These are phyloP conservation scores for Tubosaeta sp. DNA, from an alignment of 768 basidiomycete species.

Conservation along the genomic window DNA sequence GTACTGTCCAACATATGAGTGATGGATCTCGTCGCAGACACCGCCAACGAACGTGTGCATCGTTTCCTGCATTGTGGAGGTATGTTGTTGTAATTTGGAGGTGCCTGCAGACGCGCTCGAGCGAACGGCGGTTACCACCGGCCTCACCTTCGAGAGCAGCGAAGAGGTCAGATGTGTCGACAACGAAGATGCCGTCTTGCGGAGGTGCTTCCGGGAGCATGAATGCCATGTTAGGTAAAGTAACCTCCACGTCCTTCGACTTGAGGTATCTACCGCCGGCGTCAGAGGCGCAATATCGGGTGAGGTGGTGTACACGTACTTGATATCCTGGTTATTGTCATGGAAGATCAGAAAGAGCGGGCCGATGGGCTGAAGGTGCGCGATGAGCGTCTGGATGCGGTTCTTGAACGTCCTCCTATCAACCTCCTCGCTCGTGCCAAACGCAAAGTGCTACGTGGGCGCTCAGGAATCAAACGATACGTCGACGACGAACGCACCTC, in stretches of 20 bases:
- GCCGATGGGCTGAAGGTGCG: constrained; percentile 38
- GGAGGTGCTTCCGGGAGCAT: constrained; percentile 55
- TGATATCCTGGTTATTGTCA: constrained; percentile 72
- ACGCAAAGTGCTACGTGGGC: constrained; percentile 52
- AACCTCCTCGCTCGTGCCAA: constrained; percentile 58
- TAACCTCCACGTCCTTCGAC: constrained; percentile 46
- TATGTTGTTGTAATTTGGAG: constrained; percentile 52
- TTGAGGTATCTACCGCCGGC: constrained; percentile 47
- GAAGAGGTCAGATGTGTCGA: constrained; percentile 77
- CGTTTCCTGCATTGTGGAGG: constrained; percentile 85
- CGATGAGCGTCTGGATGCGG: constrained; percentile 46
- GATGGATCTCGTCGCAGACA: too few relatives aligned
- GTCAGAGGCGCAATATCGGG: neutral
- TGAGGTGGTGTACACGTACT: constrained; percentile 36
- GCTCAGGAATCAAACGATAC: neutral
- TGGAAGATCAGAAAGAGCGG: constrained; percentile 81
- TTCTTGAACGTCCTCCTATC: constrained; percentile 47
- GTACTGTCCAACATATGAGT: constrained; percentile 43
- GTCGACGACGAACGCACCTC: constrained; percentile 36
- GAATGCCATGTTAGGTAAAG: constrained; percentile 47
- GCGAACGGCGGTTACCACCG: constrained; percentile 45
- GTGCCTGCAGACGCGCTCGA: constrained; percentile 60
- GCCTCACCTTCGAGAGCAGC: constrained; percentile 65
- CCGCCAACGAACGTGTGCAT: constrained; percentile 59
- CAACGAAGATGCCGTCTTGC: constrained; percentile 50